Evolutionary conservation across 768 basidiomycete genomes (phyloP), one percentile per base, ranked within the genome.

Genomic region (Terana coerulea): DNA sequence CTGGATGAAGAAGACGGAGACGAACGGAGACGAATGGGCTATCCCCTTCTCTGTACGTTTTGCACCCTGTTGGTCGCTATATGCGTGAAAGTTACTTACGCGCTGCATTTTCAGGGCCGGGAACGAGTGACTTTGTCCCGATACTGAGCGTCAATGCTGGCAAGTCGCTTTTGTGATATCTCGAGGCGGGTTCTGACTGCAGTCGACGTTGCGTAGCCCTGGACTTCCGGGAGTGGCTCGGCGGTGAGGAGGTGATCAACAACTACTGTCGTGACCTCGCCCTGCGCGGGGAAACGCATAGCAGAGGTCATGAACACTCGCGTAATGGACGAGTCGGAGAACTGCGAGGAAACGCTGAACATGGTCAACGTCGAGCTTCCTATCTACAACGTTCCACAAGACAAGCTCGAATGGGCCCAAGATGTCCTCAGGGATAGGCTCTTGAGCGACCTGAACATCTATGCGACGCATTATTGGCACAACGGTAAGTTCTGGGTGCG

Each of bases 171-270:
- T 29, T 12, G 14, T 14, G 31, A 28, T 14, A 22, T 34, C 5
- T 9, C 25, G 11, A 22, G 3, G n/a, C 4, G n/a, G n/a, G n/a
- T 19, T 9, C 25, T 45, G 11, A 30, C 48, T 49, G 14, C 12
- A 31, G 17, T 37, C 30, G 7, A 21, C 30, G 30, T 5, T 26
- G n/a, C n/a, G 24, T 41, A 82, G 90, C 90, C 1, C 63, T 91
- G 7, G 76, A 82, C 30, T 91, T 92, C 66, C 78, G 91, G 21
- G 59, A 74, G 51, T 77, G 76, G 68, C 64, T 90, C 1, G 90
- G 91, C 1, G 89, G 90, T 5, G 90, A 93, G 62, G 64, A 77
- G 29, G 73, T 71, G 40, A 91, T 93, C 50, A 79, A 77, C 56
- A 67, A 69, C 7, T 91, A 91, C 64, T 88, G 81, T 55, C 84